Conservation (phyloP, 805 yeast species). For the Cyberlindnera xylosilytica region DNA sequence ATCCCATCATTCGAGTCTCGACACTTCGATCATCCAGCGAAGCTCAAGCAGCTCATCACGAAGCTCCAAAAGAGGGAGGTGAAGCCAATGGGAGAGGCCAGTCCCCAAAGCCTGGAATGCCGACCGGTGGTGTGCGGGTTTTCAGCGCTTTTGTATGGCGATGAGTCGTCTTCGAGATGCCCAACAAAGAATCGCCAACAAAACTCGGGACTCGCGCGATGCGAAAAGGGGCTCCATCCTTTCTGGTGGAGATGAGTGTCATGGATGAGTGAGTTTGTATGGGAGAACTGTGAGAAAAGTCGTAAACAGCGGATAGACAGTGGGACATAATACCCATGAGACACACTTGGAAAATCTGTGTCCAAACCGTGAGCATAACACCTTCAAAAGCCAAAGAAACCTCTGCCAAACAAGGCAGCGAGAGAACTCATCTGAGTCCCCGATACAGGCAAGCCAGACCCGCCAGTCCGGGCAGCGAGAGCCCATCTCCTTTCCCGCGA, state of each 20-base stretch:
- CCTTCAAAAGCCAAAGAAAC: not conserved
- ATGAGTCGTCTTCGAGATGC: not conserved
- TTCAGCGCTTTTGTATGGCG: not conserved
- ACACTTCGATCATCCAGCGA: no score
- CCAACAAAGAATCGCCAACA: not conserved
- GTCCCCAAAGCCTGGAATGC: no score
- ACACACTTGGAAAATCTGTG: no score
- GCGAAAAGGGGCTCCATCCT: not conserved
- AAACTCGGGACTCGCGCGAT: not conserved
- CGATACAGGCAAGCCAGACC: not conserved
- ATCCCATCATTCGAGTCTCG: no score
- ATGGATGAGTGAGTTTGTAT: no score
- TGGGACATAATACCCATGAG: no score
- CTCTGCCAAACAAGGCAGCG: no score
- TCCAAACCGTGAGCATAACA: not conserved
- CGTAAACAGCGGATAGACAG: not conserved
- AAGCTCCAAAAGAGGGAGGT: no score
- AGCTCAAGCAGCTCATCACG: no score
- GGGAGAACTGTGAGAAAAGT: no score
- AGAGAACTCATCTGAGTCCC: not conserved
- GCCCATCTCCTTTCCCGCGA: conserved; percentile 3
- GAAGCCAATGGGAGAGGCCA: no score
- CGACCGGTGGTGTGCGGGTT: not conserved
- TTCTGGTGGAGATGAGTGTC: not conserved
- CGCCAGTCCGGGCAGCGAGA: not conserved